A percentile compares a stretch with the other conserved stretches of the same genome.
Evolutionary conservation across 2,329 filamentous ascomycete species (phyloP).

Genomic region (Monosporascus cannonballus): DNA sequence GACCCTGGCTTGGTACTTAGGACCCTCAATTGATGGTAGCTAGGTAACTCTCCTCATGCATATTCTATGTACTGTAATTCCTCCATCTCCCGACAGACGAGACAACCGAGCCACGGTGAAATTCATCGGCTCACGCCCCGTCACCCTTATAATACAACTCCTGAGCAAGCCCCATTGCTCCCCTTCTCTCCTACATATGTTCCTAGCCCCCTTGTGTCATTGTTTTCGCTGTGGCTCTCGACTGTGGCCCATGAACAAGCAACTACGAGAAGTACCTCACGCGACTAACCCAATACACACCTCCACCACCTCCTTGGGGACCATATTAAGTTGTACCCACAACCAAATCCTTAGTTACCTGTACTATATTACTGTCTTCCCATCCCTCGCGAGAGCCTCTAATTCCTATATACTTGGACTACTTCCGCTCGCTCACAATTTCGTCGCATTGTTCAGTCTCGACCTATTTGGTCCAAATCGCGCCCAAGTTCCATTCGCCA

Average conservation of each 20-base stretch:
- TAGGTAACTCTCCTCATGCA: background rate
- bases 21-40: background rate
- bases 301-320: constrained; percentile 3
- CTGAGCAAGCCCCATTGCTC: background rate
- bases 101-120: background rate
- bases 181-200: background rate
- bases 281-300: background rate
- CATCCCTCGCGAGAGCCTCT: constrained; percentile 5
- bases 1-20: background rate
- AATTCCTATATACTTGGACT: constrained; percentile 5
- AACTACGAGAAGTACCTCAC: background rate
- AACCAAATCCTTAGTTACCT: constrained; percentile 5
- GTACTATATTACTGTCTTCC: constrained; percentile 7
- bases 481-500: background rate
- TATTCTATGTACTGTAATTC: background rate
- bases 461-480: background rate
- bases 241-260: background rate
- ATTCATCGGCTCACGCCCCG: background rate
- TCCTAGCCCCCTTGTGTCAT: background rate
- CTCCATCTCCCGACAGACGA: too few relatives aligned
- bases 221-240: background rate
- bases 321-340: constrained; percentile 6
- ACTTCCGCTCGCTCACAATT: constrained; percentile 3
- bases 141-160: background rate
- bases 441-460: background rate